These are phyloP conservation scores for Xylariaceae sp. DNA, from an alignment of 2,329 filamentous ascomycete species.

Conservation along the genomic window DNA sequence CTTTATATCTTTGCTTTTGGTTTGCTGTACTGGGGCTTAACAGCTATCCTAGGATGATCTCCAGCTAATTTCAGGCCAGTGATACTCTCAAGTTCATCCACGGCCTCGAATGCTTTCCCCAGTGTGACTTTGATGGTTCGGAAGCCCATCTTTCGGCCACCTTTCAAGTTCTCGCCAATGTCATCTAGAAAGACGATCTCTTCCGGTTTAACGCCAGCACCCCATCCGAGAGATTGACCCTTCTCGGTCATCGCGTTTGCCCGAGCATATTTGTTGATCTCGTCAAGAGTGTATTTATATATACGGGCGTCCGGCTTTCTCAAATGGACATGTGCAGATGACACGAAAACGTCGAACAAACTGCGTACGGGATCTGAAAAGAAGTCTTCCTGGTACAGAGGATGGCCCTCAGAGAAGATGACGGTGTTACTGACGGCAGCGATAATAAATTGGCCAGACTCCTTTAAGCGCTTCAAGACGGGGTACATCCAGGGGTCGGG, in stretches of 20 bases:
- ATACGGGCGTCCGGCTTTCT: constrained; percentile 83
- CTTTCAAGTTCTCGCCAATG: constrained; percentile 89
- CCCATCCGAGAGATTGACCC: constrained; percentile 42
- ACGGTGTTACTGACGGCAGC: constrained; percentile 89
- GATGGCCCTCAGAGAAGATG: constrained; percentile 73
- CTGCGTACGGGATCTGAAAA: constrained; percentile 55
- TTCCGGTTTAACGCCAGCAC: constrained; percentile 49
- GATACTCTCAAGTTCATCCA: constrained; percentile 71
- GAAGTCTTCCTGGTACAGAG: constrained; percentile 54
- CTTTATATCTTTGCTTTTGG: constrained; percentile 42
- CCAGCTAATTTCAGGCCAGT: constrained; percentile 65
- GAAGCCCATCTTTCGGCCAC: constrained; percentile 69
- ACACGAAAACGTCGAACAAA: constrained; percentile 84
- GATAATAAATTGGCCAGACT: constrained; percentile 63
- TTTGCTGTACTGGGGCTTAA: constrained; percentile 35
- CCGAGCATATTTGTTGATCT: constrained; percentile 60
- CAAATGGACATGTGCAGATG: constrained; percentile 79
- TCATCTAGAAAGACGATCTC: constrained; percentile 90
- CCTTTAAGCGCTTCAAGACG: constrained; percentile 66
- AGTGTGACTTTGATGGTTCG: constrained; percentile 80
- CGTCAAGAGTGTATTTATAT: constrained; percentile 68
- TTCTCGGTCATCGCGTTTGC: constrained; percentile 42
- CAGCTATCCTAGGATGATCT: constrained; percentile 47
- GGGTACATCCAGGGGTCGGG: constrained; percentile 88
- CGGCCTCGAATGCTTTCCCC: constrained; percentile 74